phyloP scores from a whole-genome alignment of 148 eudicot species.

The Beta vulgaris region DNA sequence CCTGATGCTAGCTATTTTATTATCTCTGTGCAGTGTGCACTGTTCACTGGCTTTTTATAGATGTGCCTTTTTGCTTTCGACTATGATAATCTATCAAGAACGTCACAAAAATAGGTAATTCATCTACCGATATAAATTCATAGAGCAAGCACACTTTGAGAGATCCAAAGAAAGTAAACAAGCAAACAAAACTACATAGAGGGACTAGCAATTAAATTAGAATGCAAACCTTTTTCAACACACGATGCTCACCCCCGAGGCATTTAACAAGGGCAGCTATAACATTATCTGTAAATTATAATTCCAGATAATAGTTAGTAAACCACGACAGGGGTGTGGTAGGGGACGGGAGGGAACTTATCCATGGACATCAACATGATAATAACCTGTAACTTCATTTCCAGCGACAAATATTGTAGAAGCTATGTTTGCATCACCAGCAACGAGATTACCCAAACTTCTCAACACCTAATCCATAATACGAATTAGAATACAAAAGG shows the following conservation, averaged over 20 bases:
- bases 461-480: slow-evolving; percentile 56
- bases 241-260: slow-evolving; percentile 87
- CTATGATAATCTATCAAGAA: no score
- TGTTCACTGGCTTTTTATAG: no score
- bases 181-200: not conserved
- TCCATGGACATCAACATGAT: not conserved
- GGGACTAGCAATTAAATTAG: not conserved
- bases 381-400: slow-evolving; percentile 68
- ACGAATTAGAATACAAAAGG: not conserved
- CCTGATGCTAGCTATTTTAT: no score
- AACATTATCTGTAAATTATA: slow-evolving; percentile 60
- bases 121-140: no score
- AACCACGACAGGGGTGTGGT: no score
- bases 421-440: slow-evolving; percentile 66
- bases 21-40: no score
- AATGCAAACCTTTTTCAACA: slow-evolving; percentile 72
- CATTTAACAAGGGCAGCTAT: slow-evolving; percentile 66
- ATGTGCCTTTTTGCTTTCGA: no score
- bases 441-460: slow-evolving; percentile 92
- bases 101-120: no score
- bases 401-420: slow-evolving; percentile 59
- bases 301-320: no score
- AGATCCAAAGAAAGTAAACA: not conserved
- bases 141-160: not conserved
- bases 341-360: not conserved